A percentile compares a stretch with the other conserved stretches of the same genome.
These are phyloP conservation scores for Biscutella laevigata DNA, from an alignment of 441 rosid genomes.

Conservation along the genomic window DNA sequence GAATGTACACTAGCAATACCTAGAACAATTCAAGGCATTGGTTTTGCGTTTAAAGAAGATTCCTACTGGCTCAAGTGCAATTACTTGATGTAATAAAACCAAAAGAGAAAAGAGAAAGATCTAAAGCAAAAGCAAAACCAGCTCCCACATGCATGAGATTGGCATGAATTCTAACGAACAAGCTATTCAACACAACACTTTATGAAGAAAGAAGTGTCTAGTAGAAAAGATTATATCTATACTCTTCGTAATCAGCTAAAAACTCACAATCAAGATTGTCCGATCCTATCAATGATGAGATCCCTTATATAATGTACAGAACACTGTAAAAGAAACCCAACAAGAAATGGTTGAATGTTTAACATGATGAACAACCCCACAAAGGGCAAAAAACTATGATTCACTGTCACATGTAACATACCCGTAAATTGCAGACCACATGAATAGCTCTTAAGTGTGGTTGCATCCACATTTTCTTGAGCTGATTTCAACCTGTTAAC, in stretches of 20 bases:
- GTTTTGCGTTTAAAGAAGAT: constrained; percentile 17
- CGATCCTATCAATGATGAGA: not conserved
- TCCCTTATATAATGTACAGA: not conserved
- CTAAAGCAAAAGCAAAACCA: constrained; percentile 25
- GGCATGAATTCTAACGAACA: constrained; percentile 4
- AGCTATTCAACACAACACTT: not conserved
- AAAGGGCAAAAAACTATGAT: not conserved
- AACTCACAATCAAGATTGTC: not conserved
- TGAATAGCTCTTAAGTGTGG: constrained; percentile 52
- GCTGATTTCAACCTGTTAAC: constrained; percentile 70
- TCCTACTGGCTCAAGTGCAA: constrained; percentile 14
- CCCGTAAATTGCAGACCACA: constrained; percentile 54
- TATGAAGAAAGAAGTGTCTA: not conserved
- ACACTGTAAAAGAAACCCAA: not conserved
- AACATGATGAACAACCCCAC: not conserved
- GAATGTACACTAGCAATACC: constrained; percentile 11
- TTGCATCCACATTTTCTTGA: constrained; percentile 41
- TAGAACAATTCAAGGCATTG: not conserved
- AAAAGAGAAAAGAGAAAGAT: constrained; percentile 8
- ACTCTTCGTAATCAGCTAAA: constrained; percentile 3
- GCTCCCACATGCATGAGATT: constrained; percentile 16
- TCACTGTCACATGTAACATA: not conserved
- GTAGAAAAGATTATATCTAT: not conserved
- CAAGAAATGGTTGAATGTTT: not conserved
- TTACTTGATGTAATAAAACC: not conserved